phyloP scores from a whole-genome alignment of 768 basidiomycete genomes.

The Termitomyces sp. region DNA sequence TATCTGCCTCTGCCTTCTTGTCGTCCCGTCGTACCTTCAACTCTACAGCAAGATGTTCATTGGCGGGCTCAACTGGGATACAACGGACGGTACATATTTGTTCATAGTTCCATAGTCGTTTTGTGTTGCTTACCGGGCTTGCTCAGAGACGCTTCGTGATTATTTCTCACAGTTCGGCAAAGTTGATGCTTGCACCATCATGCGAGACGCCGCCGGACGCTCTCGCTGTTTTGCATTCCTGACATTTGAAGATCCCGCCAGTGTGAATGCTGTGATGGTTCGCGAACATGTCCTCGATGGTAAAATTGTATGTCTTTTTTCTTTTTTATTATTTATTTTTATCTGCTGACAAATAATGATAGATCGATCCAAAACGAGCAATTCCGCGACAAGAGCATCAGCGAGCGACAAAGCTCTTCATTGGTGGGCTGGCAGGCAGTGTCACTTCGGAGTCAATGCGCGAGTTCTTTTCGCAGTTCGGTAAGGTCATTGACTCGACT shows the following conservation, averaged over 20 bases:
- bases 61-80: constrained; percentile 99
- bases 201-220: constrained; percentile 93
- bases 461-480: constrained; percentile 90
- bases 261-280: constrained; percentile 95
- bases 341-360: not conserved
- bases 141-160: constrained; percentile 67
- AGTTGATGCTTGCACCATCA: constrained; percentile 97
- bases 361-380: constrained; percentile 99
- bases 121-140: constrained; percentile 35
- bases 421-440: constrained; percentile 87
- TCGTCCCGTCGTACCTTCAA: constrained; percentile 13
- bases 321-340: not conserved
- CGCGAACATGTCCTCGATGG: constrained; percentile 94
- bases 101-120: constrained; percentile 28
- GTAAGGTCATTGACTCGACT: constrained; percentile 94
- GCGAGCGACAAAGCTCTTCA: constrained; percentile 91
- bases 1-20: constrained; percentile 30
- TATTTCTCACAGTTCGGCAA: constrained; percentile 97
- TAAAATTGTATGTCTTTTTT: constrained; percentile 75
- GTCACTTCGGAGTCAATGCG: constrained; percentile 95
- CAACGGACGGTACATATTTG: constrained; percentile 85
- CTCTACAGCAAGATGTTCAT: constrained; percentile 97
- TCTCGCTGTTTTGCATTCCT: constrained; percentile 98
- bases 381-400: constrained; percentile 96
- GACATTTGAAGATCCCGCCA: constrained; percentile 90